phyloP scores from a whole-genome alignment of 768 basidiomycete species.

The Multifurca ochricompacta region DNA sequence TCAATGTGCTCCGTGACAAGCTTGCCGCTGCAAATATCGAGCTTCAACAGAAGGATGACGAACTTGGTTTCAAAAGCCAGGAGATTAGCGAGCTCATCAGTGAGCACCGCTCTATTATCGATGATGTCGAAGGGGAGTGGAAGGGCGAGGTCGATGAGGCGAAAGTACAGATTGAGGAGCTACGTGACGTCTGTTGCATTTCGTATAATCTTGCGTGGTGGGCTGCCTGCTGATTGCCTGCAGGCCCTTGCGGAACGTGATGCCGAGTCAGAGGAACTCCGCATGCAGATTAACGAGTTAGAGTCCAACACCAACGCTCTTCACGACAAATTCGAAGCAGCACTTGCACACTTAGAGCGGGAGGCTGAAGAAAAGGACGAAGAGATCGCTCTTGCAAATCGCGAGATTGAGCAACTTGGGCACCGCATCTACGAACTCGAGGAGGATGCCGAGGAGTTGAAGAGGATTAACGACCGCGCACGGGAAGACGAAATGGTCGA shows the following conservation, averaged over 20 bases:
- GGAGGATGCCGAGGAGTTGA: constrained; percentile 72
- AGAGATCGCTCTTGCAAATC: constrained; percentile 64
- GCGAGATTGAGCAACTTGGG: constrained; percentile 73
- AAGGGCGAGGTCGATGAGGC: constrained; percentile 80
- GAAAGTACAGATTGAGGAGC: constrained; percentile 69
- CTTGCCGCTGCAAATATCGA: constrained; percentile 77
- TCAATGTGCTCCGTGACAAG: constrained; percentile 67
- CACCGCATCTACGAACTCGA: constrained; percentile 76
- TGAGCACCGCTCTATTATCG: constrained; percentile 67
- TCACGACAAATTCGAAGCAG: constrained; percentile 66
- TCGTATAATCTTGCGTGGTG: not conserved
- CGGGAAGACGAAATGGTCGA: constrained; percentile 72
- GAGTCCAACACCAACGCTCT: constrained; percentile 65
- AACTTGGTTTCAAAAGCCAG: constrained; percentile 66
- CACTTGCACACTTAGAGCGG: constrained; percentile 65
- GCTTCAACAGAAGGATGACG: constrained; percentile 80
- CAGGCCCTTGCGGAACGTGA: constrained; percentile 76
- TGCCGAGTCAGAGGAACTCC: constrained; percentile 66
- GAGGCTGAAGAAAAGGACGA: constrained; percentile 75
- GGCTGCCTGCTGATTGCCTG: not conserved
- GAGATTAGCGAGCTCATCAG: constrained; percentile 73
- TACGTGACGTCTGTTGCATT: constrained; percentile 50
- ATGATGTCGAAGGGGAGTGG: constrained; percentile 78
- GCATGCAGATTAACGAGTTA: constrained; percentile 65
- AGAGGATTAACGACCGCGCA: constrained; percentile 58